Evolutionary conservation across 2,329 filamentous ascomycete genomes (phyloP).

Genomic region (Calonectria honghensis): DNA sequence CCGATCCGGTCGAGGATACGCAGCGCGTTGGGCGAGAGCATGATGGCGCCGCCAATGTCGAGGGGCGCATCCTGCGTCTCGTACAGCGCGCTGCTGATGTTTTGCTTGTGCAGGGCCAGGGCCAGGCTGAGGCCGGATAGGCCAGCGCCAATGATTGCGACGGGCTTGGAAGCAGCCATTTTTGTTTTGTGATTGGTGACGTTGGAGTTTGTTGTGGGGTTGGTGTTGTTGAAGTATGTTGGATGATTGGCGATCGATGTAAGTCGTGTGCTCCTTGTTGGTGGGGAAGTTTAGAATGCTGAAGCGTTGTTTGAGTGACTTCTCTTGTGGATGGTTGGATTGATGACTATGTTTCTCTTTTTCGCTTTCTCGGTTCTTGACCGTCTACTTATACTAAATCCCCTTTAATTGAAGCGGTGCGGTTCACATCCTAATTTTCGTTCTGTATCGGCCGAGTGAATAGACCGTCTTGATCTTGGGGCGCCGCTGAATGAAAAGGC

Average conservation of each 20-base stretch:
- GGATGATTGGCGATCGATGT: background rate
- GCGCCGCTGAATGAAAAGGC: slow-evolving; percentile 20
- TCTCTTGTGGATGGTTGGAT: background rate
- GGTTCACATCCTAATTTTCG: background rate
- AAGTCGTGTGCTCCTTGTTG: background rate
- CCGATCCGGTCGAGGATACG: slow-evolving; percentile 70
- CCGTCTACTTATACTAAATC: slow-evolving; percentile 23
- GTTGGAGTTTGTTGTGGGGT: background rate
- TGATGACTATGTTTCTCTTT: background rate
- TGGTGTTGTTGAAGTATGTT: background rate
- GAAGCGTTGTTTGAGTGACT: background rate
- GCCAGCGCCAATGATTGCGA: slow-evolving; percentile 61
- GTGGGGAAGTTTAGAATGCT: no score
- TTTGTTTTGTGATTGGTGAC: background rate
- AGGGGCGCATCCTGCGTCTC: slow-evolving; percentile 67
- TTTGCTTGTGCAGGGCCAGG: slow-evolving; percentile 70
- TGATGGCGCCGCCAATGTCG: slow-evolving; percentile 72
- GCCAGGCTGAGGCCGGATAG: slow-evolving; percentile 72
- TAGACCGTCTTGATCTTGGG: background rate
- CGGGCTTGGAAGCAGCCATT: slow-evolving; percentile 42
- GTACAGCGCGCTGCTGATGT: slow-evolving; percentile 71
- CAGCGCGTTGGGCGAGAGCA: slow-evolving; percentile 76
- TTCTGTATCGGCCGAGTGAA: no score
- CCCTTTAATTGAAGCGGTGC: background rate
- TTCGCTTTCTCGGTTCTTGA: background rate